phyloP scores from a whole-genome alignment of 2,329 filamentous ascomycete genomes.

The Penicillium olsonii region DNA sequence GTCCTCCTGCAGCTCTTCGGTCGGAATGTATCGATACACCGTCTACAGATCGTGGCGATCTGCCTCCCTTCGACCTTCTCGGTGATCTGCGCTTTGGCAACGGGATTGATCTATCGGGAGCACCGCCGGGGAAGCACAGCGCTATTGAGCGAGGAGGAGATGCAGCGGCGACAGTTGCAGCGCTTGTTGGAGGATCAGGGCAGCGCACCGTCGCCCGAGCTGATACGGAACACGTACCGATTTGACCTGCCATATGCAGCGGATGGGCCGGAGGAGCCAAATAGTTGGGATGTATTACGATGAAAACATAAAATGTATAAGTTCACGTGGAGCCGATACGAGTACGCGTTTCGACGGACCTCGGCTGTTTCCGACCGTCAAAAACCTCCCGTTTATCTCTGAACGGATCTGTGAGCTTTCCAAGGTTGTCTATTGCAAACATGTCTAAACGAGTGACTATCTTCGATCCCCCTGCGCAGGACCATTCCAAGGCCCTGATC shows the following conservation, averaged over 20 bases:
- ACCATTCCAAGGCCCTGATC: constrained; percentile 74
- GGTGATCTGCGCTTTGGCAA: constrained; percentile 29
- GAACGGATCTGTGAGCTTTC: too few species aligned
- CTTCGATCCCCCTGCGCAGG: constrained; percentile 71
- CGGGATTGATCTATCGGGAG: constrained; percentile 28
- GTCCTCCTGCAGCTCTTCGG: constrained; percentile 35
- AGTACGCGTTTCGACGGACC: neutral
- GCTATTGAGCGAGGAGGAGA: constrained; percentile 39
- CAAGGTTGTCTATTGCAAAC: constrained; percentile 2
- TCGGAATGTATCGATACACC: constrained; percentile 30
- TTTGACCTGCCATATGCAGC: constrained; percentile 24
- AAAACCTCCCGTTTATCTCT: neutral
- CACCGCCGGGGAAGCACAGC: constrained; percentile 14
- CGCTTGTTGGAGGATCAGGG: constrained; percentile 36
- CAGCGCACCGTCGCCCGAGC: constrained; percentile 28
- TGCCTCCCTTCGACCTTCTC: constrained; percentile 31
- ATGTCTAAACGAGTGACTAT: constrained; percentile 57
- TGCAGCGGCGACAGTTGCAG: constrained; percentile 42
- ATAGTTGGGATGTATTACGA: neutral
- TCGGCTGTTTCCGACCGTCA: neutral
- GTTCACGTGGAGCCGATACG: neutral
- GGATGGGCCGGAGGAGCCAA: constrained; percentile 3
- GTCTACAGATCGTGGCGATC: constrained; percentile 28
- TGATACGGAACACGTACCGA: constrained; percentile 29
- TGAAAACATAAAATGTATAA: neutral